Conservation (phyloP, 306 rosid genomes). For the Casuarina equisetifolia region DNA sequence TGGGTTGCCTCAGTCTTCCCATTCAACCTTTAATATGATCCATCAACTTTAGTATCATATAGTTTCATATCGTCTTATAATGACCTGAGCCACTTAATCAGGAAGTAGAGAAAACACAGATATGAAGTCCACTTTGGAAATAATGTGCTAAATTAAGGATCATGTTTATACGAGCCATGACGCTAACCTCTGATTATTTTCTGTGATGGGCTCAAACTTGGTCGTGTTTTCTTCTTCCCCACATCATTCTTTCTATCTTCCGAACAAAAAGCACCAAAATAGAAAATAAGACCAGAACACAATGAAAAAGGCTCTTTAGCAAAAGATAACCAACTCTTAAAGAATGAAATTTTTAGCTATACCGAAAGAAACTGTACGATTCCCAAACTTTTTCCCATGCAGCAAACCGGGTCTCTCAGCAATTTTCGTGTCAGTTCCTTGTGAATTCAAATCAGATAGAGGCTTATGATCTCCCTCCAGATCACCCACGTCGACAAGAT, state of each 20-base stretch:
- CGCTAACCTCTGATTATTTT: constrained; percentile 65
- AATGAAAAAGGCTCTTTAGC: not conserved
- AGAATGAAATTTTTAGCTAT: not conserved
- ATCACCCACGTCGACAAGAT: constrained; percentile 56
- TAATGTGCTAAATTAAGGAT: not conserved
- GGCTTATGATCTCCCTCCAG: constrained; percentile 43
- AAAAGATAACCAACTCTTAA: not conserved
- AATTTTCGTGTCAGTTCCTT: constrained; percentile 22
- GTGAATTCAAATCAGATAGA: constrained; percentile 32
- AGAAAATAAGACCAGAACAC: not conserved
- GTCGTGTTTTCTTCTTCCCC: constrained; percentile 31
- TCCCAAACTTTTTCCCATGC: constrained; percentile 7
- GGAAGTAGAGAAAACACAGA: constrained; percentile 10
- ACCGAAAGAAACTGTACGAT: constrained; percentile 16
- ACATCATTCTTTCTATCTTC: constrained; percentile 20
- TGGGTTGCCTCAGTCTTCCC: not conserved
- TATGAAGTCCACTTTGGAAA: constrained; percentile 8
- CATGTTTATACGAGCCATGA: constrained; percentile 14
- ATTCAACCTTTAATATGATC: not conserved
- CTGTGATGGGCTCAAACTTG: constrained; percentile 73
- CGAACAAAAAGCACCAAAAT: constrained; percentile 13
- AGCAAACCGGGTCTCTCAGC: constrained; percentile 13
- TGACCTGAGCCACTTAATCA: constrained; percentile 9
- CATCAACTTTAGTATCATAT: not conserved
- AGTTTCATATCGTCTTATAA: not conserved